Percentiles rank a stretch among this genome's conserved stretches.
Conservation (phyloP, 768 basidiomycete genomes). For the Asterophora lycoperdoides region DNA sequence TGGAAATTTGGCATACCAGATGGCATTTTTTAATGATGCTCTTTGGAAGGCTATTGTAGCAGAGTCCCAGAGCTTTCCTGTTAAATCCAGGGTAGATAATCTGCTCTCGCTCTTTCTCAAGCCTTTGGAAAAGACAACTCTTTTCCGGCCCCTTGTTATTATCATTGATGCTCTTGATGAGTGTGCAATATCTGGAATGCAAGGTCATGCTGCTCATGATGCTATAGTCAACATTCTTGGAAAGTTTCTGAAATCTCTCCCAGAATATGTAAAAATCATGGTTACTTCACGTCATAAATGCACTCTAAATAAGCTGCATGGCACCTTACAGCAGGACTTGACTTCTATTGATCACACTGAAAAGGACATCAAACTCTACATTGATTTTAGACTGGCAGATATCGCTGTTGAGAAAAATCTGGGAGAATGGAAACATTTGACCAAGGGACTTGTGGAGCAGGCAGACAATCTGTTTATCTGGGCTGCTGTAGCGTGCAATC, state of each 20-base stretch:
- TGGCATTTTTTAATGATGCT: neutral
- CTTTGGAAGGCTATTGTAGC: neutral
- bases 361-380: neutral
- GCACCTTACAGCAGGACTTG: neutral
- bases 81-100: neutral
- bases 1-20: neutral
- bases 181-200: neutral
- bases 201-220: neutral
- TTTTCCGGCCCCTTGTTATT: neutral
- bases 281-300: too few relatives aligned
- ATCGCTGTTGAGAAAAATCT: neutral
- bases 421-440: too few relatives aligned
- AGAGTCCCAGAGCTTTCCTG: neutral
- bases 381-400: too few relatives aligned
- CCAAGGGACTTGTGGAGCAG: neutral
- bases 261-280: too few relatives aligned
- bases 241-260: neutral
- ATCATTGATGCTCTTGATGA: neutral
- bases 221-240: neutral
- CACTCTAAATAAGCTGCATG: too few relatives aligned
- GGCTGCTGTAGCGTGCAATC: too few relatives aligned
- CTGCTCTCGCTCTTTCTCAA: neutral
- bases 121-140: neutral
- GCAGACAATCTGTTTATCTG: neutral
- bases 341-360: neutral